These are phyloP conservation scores for Acanthamoeba lenticulata DNA, from an alignment of 208 protist genomes.

Conservation along the genomic window DNA sequence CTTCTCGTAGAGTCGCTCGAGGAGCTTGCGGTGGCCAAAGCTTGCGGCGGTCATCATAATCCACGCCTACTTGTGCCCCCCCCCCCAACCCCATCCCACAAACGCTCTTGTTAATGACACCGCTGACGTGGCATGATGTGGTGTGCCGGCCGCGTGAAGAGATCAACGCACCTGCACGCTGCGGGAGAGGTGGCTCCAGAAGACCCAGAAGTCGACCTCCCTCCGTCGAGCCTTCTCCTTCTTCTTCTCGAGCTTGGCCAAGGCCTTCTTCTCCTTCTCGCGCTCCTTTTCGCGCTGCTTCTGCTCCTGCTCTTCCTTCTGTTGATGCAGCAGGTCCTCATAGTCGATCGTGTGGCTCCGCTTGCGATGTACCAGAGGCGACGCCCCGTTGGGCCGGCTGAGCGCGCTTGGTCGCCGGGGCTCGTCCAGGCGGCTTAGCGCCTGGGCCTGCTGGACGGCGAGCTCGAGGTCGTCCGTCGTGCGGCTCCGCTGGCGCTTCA, in stretches of 20 bases:
- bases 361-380: not conserved
- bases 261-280: not conserved
- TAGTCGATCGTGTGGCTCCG: conserved; percentile 10
- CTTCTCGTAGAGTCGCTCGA: not conserved
- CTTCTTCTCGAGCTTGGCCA: not conserved
- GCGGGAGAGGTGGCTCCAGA: not conserved
- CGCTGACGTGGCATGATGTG: not conserved
- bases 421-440: not conserved
- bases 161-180: not conserved
- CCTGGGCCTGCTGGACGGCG: not conserved
- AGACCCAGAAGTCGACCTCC: not conserved
- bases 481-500: conserved; percentile 33
- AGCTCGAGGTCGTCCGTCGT: conserved; percentile 52
- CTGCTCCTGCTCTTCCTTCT: not conserved
- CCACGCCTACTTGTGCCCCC: not conserved
- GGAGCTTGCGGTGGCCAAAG: conserved; percentile 11
- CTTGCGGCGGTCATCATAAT: conserved; percentile 29
- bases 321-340: not conserved
- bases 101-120: not conserved
- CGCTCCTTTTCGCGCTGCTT: not conserved
- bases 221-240: not conserved
- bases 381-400: not conserved
- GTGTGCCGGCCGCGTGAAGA: not conserved
- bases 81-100: too few relatives aligned
- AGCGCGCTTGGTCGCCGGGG: not conserved